Evolutionary conservation across 2,329 filamentous ascomycete species (phyloP).

Genomic region (Penicillium sp.): DNA sequence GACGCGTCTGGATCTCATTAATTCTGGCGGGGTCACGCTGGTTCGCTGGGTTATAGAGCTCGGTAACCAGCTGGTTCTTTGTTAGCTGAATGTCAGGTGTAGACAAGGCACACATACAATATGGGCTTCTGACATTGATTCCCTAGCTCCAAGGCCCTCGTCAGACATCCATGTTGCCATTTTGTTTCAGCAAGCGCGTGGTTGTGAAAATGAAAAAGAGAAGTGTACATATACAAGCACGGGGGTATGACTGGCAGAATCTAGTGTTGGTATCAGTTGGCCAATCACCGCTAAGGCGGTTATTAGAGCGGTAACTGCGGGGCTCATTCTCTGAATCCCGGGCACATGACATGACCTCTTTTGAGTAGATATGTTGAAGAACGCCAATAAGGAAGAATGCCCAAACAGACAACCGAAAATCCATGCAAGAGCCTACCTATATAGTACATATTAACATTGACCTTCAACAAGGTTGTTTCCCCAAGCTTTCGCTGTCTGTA

Average conservation of each 20-base stretch:
- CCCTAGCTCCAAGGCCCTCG: constrained; percentile 6
- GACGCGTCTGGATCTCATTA: constrained; percentile 63
- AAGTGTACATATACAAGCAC: constrained; percentile 6
- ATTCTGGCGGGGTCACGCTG: constrained; percentile 43
- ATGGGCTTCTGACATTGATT: constrained; percentile 16
- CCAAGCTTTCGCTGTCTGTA: no score
- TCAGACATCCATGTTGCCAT: constrained; percentile 11
- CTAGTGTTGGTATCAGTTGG: background rate
- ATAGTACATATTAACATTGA: no score
- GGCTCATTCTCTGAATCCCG: background rate
- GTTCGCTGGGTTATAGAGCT: constrained; percentile 44
- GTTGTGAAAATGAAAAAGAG: constrained; percentile 2
- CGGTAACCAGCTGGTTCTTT: constrained; percentile 35
- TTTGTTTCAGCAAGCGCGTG: constrained; percentile 1
- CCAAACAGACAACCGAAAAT: no score
- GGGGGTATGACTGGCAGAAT: constrained; percentile 9
- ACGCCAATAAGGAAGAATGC: no score
- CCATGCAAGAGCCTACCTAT: no score
- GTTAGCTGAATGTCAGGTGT: constrained; percentile 5
- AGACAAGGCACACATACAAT: constrained; percentile 1
- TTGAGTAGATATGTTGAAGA: background rate
- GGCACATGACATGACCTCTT: background rate
- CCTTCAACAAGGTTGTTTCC: no score
- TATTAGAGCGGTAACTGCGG: constrained; percentile 1
- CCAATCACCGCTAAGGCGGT: constrained; percentile 1